phyloP scores from a whole-genome alignment of 306 rosid genomes.

The Fragaria nilgerrensis region DNA sequence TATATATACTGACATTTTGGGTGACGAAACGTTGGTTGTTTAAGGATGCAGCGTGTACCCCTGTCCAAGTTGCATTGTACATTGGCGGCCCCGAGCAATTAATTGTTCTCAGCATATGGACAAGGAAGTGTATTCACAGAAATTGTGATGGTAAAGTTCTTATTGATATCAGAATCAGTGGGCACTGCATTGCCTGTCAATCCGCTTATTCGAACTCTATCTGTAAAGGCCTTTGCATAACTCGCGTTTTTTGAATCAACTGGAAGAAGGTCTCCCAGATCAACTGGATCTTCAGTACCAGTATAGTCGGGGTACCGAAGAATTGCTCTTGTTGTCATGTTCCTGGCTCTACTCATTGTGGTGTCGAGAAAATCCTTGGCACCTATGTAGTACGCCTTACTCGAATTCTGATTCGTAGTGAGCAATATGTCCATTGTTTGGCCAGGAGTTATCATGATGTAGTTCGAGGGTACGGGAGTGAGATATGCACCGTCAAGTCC shows the following conservation, averaged over 20 bases:
- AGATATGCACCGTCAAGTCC: conserved; percentile 35
- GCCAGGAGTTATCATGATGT: conserved; percentile 44
- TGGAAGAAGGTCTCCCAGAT: not conserved
- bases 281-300: not conserved
- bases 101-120: not conserved
- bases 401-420: conserved; percentile 30
- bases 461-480: conserved; percentile 24
- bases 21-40: not conserved
- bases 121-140: not conserved
- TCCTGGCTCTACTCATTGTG: no score
- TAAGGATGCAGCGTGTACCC: not conserved
- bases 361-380: not conserved
- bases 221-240: not conserved
- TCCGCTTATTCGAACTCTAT: not conserved
- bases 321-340: not conserved
- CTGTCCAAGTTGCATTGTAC: no score
- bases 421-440: conserved; percentile 42
- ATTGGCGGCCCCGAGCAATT: not conserved
- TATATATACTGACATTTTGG: not conserved
- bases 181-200: not conserved
- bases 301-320: not conserved
- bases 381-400: conserved; percentile 19
- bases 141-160: not conserved
- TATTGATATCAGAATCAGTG: not conserved
- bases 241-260: not conserved